Conservation (phyloP, 2,329 filamentous ascomycete genomes). For the Pseudogymnoascus sp. region DNA sequence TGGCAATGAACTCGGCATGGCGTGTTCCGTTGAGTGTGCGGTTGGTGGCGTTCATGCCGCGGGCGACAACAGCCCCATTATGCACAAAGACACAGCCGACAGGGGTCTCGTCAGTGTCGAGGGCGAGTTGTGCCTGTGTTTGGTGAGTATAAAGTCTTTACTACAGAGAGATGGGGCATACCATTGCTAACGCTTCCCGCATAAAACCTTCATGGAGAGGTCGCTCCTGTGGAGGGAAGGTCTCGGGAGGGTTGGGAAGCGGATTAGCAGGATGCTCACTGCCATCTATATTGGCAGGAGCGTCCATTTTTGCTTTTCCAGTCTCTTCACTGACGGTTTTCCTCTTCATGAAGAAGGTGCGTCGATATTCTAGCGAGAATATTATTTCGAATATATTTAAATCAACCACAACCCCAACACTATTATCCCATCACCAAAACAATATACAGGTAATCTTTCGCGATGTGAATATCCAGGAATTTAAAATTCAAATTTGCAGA, state of each 20-base stretch:
- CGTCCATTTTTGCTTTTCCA: constrained; percentile 7
- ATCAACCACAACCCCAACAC: background rate
- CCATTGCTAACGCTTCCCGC: constrained; percentile 80
- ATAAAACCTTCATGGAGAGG: constrained; percentile 48
- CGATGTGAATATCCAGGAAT: background rate
- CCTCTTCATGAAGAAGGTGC: background rate
- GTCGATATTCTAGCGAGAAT: constrained; percentile 1
- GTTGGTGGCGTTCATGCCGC: constrained; percentile 96
- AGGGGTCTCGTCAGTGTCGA: constrained; percentile 82
- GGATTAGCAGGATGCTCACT: background rate
- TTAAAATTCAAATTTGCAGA: background rate
- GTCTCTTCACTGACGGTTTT: constrained; percentile 3
- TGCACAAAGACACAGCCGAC: constrained; percentile 93
- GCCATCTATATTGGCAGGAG: constrained; percentile 9
- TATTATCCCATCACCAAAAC: background rate
- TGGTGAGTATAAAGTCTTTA: background rate
- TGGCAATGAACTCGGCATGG: constrained; percentile 90
- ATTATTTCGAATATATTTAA: background rate
- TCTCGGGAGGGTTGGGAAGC: background rate
- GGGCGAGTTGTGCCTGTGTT: constrained; percentile 69
- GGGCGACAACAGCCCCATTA: constrained; percentile 68
- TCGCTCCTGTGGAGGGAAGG: background rate
- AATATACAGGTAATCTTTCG: background rate
- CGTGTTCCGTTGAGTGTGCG: constrained; percentile 82
- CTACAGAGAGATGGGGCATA: constrained; percentile 30